Percentiles rank a stretch among this genome's conserved stretches.
Evolutionary conservation across 768 basidiomycete genomes (phyloP).

Genomic region (Kondoa subrosea): DNA sequence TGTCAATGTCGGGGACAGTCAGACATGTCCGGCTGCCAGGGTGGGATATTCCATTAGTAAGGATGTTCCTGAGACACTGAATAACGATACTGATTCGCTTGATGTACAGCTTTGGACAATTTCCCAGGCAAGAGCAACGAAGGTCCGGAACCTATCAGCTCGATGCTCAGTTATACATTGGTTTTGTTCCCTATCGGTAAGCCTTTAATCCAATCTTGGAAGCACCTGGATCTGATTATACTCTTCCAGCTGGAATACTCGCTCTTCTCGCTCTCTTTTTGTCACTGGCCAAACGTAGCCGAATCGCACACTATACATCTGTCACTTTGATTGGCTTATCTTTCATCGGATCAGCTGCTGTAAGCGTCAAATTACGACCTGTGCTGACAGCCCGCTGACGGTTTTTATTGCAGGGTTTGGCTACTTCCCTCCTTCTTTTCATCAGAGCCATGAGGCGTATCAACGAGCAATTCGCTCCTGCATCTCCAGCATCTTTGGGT

Average conservation of each 20-base stretch:
- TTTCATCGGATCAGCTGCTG: not conserved
- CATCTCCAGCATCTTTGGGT: not conserved
- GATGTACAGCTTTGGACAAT: conserved; percentile 1
- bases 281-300: not conserved
- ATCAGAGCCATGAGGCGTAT: not conserved
- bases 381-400: not conserved
- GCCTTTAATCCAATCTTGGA: too few relatives aligned
- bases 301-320: not conserved
- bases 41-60: conserved; percentile 2
- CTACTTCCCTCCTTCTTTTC: not conserved
- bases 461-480: conserved; percentile 2
- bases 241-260: not conserved
- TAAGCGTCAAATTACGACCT: not conserved
- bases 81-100: not conserved
- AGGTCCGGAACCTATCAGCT: not conserved
- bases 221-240: not conserved
- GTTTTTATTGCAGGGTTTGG: not conserved
- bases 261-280: not conserved
- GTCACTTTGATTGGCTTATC: not conserved
- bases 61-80: not conserved
- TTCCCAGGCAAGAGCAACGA: not conserved
- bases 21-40: not conserved
- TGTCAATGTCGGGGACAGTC: not conserved
- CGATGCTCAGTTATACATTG: not conserved
- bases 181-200: conserved; percentile 1